Evolutionary conservation across 2,329 filamentous ascomycete genomes (phyloP), one percentile per base, ranked within the genome.

Genomic region (Paraconiothyrium brasiliense): DNA sequence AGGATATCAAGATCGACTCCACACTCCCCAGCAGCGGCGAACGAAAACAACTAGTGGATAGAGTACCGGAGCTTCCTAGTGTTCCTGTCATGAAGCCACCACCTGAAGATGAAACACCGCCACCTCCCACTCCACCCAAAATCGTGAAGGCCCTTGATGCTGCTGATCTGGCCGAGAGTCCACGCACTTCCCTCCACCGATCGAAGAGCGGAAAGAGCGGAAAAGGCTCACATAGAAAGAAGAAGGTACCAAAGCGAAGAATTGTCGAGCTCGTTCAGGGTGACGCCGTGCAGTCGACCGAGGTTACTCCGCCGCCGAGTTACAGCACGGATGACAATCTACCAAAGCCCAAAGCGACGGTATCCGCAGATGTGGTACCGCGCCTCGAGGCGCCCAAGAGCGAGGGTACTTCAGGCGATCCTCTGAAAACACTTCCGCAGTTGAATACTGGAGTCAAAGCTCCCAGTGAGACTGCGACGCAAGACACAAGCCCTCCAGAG

Each of bases 1-100:
- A 97, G 67, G 95, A 99, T 74, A 89, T 98, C 62, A 84, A 93
- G 49, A 94, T 99, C 69, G 95, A 99, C 76, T 90, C 91, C 2
- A 87, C 88, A 37, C 90, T 90, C 0, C 94, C 95, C 0, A 90
- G 87, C n/a, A 96, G 93, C 73, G 87, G 89, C 16, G 95, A 99
- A 82, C 90, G 89, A 75, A 93, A 93, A 71, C 90, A 92, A 67
- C 84, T 99, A 47, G 86, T 94, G 5, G 94, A 97, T 54, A 89
- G 94, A 50, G 92, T 85, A 11, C 90, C 92, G 1, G 89, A 96
- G 69, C 88, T 90, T 20, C 86, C 91, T 30, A 89, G 87, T 41
- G 89, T 93, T 9, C 93, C 93, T 0, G 89, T 97, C 16, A 86
- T 97, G 60, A 92, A 90, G 76, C 88, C 90, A 14, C 83, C 85